Base-by-base conservation (phyloP, 805 yeast genomes). In the Candida koratica region DNA sequence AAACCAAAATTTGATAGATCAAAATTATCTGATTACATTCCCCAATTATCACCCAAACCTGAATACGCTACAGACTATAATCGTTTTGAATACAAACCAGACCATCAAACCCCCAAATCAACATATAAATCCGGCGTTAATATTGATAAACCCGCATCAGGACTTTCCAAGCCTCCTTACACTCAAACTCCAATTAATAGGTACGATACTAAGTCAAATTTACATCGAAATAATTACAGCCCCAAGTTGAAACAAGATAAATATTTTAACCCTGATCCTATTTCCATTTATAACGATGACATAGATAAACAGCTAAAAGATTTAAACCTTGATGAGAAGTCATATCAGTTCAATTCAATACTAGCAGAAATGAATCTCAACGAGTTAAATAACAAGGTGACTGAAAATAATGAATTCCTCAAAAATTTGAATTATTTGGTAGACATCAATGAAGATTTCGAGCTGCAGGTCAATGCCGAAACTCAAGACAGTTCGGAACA, bases 361-460 rank as follows among this genome's bases (percentile, higher is more conserved):
- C 36, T 38, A 12, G 28, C 23, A 7, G 41, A 40, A 17, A 23
- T 32, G 6, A 25, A 33, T n/a, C 24, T 35, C 3, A 34, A 34
- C 8, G 37, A 39, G 9, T 47, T 41, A 2, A 37, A 35, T 23
- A 29, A 32, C 16, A 19, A 35, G 28, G 22, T 49, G 6, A 15
- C 29, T 9, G n/a, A 35, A 4, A 45, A 44, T 17, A 51, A 42
- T 29, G 33, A 35, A 31, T 32, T 39, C 9, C 43, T 62, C n/a
- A 25, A 31, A 5, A 42, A 56, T 12, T 36, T 63, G n/a, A 42
- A 49, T 19, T 45, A 49, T 11, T 36, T 53, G 4, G 40, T 52
- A 3, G 54, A 48, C 15, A 17, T 54, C 2, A 39, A 44, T 32
- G 37, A 40, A 7, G 46, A 49, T 18, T 35, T 36, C 19, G 26